Percentiles rank a stretch among this genome's conserved stretches.
Conservation (phyloP, 2,329 filamentous ascomycete genomes). For the Paraphoma sp. region DNA sequence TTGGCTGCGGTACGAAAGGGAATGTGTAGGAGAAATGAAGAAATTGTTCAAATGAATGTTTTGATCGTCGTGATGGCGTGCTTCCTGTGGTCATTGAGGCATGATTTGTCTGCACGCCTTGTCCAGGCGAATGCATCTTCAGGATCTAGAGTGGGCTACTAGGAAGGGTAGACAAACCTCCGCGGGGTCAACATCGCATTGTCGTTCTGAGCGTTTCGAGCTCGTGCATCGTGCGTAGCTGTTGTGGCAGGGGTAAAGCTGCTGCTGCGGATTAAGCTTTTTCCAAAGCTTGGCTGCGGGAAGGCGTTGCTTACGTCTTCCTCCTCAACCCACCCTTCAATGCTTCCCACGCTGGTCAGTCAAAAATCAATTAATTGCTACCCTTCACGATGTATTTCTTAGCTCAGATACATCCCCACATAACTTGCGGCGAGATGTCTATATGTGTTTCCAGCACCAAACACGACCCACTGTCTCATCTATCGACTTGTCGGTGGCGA, state of each 20-base stretch:
- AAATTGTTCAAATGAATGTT: conserved; percentile 1
- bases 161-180: too few species aligned
- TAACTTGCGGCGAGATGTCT: not conserved
- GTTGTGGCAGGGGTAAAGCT: not conserved
- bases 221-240: too few species aligned
- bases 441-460: not conserved
- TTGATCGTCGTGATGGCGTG: not conserved
- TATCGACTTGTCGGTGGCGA: not conserved
- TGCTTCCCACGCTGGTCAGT: not conserved
- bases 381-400: not conserved
- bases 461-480: not conserved
- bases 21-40: conserved; percentile 1
- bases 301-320: conserved; percentile 3
- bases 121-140: too few species aligned
- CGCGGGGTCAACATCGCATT: too few species aligned
- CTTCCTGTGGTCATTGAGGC: too few species aligned
- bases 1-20: not conserved
- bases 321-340: not conserved
- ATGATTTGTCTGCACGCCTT: too few species aligned
- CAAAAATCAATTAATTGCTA: not conserved
- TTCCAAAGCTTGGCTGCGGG: conserved; percentile 12
- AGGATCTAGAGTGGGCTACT: too few species aligned
- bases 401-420: too few species aligned
- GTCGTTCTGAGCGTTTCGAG: too few species aligned
- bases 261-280: conserved; percentile 13